Conservation (phyloP, 192 early-diverging fungal genomes). For the Geosiphon pyriformis region DNA sequence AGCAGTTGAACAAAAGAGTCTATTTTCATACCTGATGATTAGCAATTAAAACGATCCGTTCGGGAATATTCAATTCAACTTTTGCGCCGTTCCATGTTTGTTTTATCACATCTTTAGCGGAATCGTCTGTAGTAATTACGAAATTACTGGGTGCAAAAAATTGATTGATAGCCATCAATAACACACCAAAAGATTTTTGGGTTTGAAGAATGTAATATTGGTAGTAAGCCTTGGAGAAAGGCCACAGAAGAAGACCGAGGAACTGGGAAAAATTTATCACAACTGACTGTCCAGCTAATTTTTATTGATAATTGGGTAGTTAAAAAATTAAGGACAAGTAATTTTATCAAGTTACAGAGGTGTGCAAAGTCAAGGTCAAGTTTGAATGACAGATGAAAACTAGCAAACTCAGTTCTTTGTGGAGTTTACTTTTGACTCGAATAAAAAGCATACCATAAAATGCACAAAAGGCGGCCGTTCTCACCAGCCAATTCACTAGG, state of each 20-base stretch:
- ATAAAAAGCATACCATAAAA: slow-evolving; percentile 16
- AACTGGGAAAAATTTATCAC: slow-evolving; percentile 29
- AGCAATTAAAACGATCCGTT: slow-evolving; percentile 42
- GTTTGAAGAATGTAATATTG: slow-evolving; percentile 36
- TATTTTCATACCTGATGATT: slow-evolving; percentile 49
- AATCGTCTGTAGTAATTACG: slow-evolving; percentile 41
- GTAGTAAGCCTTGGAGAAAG: slow-evolving; percentile 21
- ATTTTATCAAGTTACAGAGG: too few species aligned
- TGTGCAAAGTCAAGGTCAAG: too few species aligned
- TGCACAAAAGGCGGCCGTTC: slow-evolving; percentile 1
- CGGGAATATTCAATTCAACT: slow-evolving; percentile 39
- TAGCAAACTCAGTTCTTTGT: too few species aligned
- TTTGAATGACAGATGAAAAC: too few species aligned
- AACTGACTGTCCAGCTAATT: slow-evolving; percentile 3
- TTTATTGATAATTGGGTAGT: not conserved
- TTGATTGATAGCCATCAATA: slow-evolving; percentile 44
- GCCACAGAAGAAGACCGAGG: slow-evolving; percentile 28
- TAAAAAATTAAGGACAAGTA: slow-evolving; percentile 2
- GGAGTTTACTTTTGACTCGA: too few species aligned
- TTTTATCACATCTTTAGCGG: slow-evolving; percentile 29
- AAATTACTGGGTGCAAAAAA: slow-evolving; percentile 48
- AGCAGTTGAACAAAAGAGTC: not conserved
- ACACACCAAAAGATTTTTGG: slow-evolving; percentile 35
- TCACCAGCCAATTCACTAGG: not conserved
- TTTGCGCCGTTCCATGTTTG: slow-evolving; percentile 20